These are phyloP conservation scores for Penicillium sp. DNA, from an alignment of 2,329 filamentous ascomycete genomes.

Conservation along the genomic window DNA sequence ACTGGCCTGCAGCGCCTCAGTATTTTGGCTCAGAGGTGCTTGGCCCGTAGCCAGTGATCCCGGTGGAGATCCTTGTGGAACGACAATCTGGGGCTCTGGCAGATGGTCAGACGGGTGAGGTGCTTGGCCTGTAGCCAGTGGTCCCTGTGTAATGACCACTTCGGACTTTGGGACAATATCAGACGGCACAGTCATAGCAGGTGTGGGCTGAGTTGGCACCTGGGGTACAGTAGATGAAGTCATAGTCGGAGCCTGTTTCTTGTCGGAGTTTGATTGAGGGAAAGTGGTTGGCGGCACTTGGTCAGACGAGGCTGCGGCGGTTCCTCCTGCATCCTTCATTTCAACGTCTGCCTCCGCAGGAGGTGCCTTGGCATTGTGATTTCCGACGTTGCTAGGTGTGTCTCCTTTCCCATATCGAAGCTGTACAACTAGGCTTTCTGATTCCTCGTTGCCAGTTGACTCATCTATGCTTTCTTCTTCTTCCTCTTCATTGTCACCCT, in stretches of 20 bases:
- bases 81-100: not conserved
- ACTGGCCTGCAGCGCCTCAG: not conserved
- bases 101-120: no score
- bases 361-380: constrained; percentile 20
- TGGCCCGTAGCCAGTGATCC: not conserved
- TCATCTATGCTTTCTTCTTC: constrained; percentile 41
- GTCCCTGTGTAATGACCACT: not conserved
- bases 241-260: not conserved
- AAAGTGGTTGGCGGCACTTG: constrained; percentile 1
- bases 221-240: constrained; percentile 1
- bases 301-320: constrained; percentile 1
- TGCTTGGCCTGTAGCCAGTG: not conserved
- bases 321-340: constrained; percentile 12
- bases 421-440: constrained; percentile 69
- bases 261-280: not conserved
- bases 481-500: constrained; percentile 48
- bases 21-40: not conserved
- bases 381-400: constrained; percentile 16
- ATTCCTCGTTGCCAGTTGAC: constrained; percentile 50
- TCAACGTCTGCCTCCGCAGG: constrained; percentile 12
- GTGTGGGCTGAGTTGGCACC: constrained; percentile 4
- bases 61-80: not conserved
- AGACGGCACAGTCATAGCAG: not conserved
- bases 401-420: constrained; percentile 49
- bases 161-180: not conserved